phyloP scores from a whole-genome alignment of 192 early-diverging fungal genomes.

The Chytriomyces hyalinus region DNA sequence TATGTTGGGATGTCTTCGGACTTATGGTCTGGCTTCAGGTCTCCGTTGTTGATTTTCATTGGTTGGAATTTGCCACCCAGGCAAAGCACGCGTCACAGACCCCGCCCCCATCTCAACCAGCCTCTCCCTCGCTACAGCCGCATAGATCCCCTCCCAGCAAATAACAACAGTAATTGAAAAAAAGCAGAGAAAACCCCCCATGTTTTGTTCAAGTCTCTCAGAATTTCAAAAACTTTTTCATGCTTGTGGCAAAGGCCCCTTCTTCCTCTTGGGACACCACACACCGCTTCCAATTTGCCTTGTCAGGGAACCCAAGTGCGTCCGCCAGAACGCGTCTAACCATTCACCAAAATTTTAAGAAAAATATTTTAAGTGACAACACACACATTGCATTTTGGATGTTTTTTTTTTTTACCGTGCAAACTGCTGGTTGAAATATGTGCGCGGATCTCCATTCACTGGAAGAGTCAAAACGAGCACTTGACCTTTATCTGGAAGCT shows the following conservation, averaged over 20 bases:
- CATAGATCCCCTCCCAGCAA: no score
- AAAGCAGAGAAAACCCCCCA: no score
- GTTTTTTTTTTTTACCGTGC: not conserved
- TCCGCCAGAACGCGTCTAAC: slow-evolving; percentile 66
- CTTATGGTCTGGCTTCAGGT: no score
- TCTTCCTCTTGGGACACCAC: slow-evolving; percentile 70
- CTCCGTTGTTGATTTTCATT: no score
- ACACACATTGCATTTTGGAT: slow-evolving; percentile 2
- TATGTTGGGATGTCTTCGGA: slow-evolving; percentile 76
- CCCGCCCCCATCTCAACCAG: no score
- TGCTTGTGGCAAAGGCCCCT: slow-evolving; percentile 27
- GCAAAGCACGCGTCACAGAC: no score
- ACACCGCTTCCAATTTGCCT: slow-evolving; percentile 84
- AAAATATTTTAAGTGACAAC: not conserved
- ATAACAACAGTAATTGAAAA: no score
- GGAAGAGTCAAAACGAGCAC: not conserved
- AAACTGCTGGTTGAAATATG: slow-evolving; percentile 28
- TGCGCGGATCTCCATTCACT: not conserved
- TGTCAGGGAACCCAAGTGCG: slow-evolving; percentile 68
- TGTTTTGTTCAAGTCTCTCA: not conserved
- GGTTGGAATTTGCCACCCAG: no score
- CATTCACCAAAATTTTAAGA: not conserved
- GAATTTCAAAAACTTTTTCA: slow-evolving; percentile 34
- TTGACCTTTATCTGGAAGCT: slow-evolving; percentile 25
- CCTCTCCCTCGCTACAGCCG: no score